phyloP scores from a whole-genome alignment of 1,284 basidiomycete genomes.

The Lentinula novae-zelandiae region DNA sequence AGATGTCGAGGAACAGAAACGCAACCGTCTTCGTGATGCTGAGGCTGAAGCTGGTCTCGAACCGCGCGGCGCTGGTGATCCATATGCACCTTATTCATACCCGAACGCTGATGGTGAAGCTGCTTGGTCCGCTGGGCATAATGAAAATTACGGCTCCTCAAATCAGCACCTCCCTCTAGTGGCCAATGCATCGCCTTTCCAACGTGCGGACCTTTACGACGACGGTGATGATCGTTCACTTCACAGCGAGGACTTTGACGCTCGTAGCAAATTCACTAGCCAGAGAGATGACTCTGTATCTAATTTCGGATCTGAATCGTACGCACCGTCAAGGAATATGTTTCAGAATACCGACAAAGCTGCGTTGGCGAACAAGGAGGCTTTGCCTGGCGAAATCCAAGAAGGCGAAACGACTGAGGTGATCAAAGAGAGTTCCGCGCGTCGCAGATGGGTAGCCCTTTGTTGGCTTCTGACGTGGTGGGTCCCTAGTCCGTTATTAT shows the following conservation, averaged over 20 bases:
- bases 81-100: constrained; percentile 70
- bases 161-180: constrained; percentile 73
- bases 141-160: constrained; percentile 52
- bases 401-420: constrained; percentile 88
- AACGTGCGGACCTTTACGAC: constrained; percentile 66
- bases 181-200: constrained; percentile 72
- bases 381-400: constrained; percentile 73
- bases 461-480: constrained; percentile 93
- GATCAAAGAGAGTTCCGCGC: constrained; percentile 74
- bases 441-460: constrained; percentile 85
- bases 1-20: constrained; percentile 83
- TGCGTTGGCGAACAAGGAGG: constrained; percentile 75
- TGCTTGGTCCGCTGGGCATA: constrained; percentile 45
- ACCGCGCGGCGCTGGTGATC: constrained; percentile 66
- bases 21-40: constrained; percentile 69
- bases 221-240: constrained; percentile 77
- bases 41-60: constrained; percentile 75
- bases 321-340: constrained; percentile 94
- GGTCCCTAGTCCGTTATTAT: constrained; percentile 75
- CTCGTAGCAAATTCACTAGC: constrained; percentile 68
- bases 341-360: constrained; percentile 80
- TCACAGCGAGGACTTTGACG: constrained; percentile 75
- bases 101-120: constrained; percentile 36
- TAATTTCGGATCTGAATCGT: constrained; percentile 84
- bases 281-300: constrained; percentile 76